Percentiles rank a stretch among this genome's conserved stretches.
phyloP scores from a whole-genome alignment of 306 rosid genomes.

The Trifolium subterraneum region DNA sequence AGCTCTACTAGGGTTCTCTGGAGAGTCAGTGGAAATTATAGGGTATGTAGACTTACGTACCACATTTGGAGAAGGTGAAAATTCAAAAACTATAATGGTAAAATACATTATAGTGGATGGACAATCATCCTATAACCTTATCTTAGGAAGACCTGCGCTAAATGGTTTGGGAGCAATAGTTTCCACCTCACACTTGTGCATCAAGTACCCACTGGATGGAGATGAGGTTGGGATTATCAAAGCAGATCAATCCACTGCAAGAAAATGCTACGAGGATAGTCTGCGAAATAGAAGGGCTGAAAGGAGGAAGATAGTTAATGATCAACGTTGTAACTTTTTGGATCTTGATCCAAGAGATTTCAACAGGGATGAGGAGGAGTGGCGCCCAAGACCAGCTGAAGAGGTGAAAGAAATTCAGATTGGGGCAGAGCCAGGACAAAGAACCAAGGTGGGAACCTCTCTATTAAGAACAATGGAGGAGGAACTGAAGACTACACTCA shows the following conservation, averaged over 20 bases:
- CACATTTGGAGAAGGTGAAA: not conserved
- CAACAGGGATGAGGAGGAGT: not conserved
- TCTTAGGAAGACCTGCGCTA: not conserved
- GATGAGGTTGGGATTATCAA: not conserved
- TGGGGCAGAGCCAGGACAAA: not conserved
- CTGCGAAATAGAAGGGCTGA: not conserved
- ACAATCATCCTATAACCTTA: not conserved
- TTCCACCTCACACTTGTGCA: not conserved
- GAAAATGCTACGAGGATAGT: not conserved
- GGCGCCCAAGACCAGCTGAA: not conserved
- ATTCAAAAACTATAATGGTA: not conserved
- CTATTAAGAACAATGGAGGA: not conserved
- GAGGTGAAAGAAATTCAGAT: not conserved
- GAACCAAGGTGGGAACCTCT: not conserved
- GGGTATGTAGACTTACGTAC: not conserved
- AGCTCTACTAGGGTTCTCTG: not conserved
- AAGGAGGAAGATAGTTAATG: not conserved
- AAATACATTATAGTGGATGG: not conserved
- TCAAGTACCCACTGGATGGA: not conserved
- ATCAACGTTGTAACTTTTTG: not conserved
- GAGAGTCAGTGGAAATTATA: not conserved
- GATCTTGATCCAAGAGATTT: not conserved
- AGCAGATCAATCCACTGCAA: not conserved
- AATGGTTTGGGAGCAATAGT: not conserved
- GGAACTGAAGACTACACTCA: not conserved